phyloP scores from a whole-genome alignment of 257 asterid species.

The Nicotiana obtusifolia region DNA sequence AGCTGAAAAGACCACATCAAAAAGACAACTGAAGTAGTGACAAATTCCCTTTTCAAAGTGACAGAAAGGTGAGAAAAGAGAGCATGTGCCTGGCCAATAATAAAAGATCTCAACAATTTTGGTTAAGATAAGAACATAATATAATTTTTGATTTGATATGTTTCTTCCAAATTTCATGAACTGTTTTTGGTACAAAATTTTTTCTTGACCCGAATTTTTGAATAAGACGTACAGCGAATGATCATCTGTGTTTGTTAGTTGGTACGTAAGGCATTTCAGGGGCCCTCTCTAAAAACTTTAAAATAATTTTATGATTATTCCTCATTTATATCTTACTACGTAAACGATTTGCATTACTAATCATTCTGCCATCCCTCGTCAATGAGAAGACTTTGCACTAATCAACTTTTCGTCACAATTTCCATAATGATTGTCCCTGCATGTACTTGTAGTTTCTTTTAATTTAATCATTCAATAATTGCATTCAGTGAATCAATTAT shows the following conservation, averaged over 20 bases:
- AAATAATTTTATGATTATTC: neutral
- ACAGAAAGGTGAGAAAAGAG: neutral
- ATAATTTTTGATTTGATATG: neutral
- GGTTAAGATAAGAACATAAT: neutral
- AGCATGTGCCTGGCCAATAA: constrained; percentile 11
- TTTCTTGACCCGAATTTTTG: neutral
- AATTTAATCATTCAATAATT: neutral
- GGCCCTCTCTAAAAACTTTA: neutral
- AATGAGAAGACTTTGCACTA: neutral
- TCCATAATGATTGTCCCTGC: neutral
- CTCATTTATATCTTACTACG: neutral
- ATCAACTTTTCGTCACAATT: neutral
- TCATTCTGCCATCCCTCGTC: neutral
- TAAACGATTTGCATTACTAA: neutral
- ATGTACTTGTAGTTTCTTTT: neutral
- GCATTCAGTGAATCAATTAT: rapidly evolving
- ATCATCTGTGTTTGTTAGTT: neutral
- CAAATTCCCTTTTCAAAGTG: neutral
- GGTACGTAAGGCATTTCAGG: neutral
- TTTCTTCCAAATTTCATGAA: neutral
- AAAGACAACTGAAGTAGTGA: neutral
- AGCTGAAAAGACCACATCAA: neutral
- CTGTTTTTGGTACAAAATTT: neutral
- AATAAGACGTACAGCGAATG: neutral
- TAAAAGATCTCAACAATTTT: neutral